phyloP scores from a whole-genome alignment of 768 basidiomycete species.

The Epithele typhae region DNA sequence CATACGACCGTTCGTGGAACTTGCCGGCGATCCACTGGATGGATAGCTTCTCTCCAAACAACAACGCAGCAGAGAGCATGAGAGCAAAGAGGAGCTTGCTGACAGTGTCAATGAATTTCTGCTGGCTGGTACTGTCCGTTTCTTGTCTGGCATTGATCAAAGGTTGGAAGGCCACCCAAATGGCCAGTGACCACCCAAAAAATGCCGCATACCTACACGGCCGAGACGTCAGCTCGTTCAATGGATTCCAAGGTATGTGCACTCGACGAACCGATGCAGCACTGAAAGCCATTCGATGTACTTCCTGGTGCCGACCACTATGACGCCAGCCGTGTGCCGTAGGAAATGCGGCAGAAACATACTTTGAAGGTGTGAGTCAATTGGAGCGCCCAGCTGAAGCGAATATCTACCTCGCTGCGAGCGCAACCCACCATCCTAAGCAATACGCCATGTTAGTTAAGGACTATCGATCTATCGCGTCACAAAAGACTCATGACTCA shows the following conservation, averaged over 20 bases:
- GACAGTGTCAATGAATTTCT: conserved; percentile 37
- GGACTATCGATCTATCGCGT: background rate
- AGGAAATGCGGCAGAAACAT: conserved; percentile 46
- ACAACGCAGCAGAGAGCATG: conserved; percentile 61
- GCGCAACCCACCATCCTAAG: conserved; percentile 75
- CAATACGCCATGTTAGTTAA: background rate
- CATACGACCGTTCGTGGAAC: conserved; percentile 77
- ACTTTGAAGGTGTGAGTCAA: conserved; percentile 10
- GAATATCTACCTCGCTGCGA: conserved; percentile 57
- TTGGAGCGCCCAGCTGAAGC: background rate
- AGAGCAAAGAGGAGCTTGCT: conserved; percentile 70
- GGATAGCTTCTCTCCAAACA: conserved; percentile 78
- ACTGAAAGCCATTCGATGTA: conserved; percentile 79
- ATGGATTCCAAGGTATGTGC: background rate
- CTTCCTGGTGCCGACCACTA: conserved; percentile 64
- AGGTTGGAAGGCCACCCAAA: conserved; percentile 74
- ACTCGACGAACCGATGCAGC: conserved; percentile 46
- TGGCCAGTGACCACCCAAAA: conserved; percentile 56
- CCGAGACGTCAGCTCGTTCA: conserved; percentile 26
- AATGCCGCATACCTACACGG: conserved; percentile 55
- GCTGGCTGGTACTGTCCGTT: conserved; percentile 17
- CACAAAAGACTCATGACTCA: conserved; percentile 23
- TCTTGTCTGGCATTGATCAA: conserved; percentile 48
- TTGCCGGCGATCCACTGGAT: conserved; percentile 84
- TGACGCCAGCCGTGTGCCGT: conserved; percentile 63